Base-by-base conservation (phyloP, 495 filamentous ascomycete genomes). In the Aspergillus biplanus region DNA sequence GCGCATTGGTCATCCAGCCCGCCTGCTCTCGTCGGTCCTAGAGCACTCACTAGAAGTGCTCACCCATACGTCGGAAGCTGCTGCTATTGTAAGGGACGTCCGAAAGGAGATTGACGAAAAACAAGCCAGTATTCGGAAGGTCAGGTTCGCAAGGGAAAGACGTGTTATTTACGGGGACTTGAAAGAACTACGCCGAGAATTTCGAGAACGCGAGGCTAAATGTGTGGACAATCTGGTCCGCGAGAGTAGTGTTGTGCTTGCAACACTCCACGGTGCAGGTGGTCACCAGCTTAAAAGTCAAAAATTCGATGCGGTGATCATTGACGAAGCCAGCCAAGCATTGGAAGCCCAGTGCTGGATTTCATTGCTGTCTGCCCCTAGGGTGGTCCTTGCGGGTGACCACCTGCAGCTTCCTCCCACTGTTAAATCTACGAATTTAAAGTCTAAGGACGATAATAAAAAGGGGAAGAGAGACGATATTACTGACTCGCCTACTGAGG, bases 321-420 rank as follows among this genome's bases (percentile, higher is more conserved):
- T 99, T 46, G 95, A 99, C 69, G 95, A 99, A 77, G 95, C 92
- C 0, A 95, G 91, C 71, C 95, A 99, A 73, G 95, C 95, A 4
- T 82, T 99, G 13, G 95, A 99, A 73, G 92, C 96, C 1, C 95
- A 98, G 73, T 98, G 93, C 75, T 99, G 95, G 95, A 93, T 97
- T n/a, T 87, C 96, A 13, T 75, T 99, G 34, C 80, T 97, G 15
- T 74, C 81, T 8, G 92, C 92, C 2, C 87, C 85, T 56, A 97
- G 97, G 78, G 86, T 93, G 1, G 88, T 99, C 5, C 88, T 97
- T 50, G 95, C 95, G 3, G 95, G 95, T 59, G 95, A 99, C 67
- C 95, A 97, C 73, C 76, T 98, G 44, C 95, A 99, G 74, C 77
- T 99, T 34, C 95, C 95, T 15, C 95, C 95, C 7, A 98, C 96